These are phyloP conservation scores for Penicillium mononematosum DNA, from an alignment of 495 filamentous ascomycete species.

Conservation along the genomic window DNA sequence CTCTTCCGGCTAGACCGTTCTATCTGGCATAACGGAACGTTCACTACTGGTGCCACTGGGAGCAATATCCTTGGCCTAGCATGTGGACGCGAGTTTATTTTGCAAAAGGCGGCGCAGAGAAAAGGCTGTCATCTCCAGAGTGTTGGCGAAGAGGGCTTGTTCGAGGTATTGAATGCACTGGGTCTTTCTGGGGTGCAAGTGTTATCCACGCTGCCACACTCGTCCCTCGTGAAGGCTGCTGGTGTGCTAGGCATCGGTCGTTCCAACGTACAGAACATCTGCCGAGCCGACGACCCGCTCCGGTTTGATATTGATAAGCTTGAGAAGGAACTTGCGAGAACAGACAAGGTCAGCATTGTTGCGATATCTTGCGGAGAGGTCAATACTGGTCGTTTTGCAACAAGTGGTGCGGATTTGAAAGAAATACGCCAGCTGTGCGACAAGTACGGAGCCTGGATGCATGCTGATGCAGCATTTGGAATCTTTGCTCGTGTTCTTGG, in stretches of 20 bases:
- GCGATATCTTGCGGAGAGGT: conserved; percentile 83
- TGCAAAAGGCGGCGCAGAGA: conserved; percentile 44
- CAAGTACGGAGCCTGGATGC: conserved; percentile 77
- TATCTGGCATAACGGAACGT: conserved; percentile 56
- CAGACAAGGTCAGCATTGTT: conserved; percentile 66
- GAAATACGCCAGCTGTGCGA: conserved; percentile 68
- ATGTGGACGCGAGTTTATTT: conserved; percentile 67
- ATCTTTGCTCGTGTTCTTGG: conserved; percentile 71
- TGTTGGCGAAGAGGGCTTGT: conserved; percentile 68
- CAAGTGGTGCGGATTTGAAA: conserved; percentile 58
- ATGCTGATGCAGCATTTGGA: conserved; percentile 90
- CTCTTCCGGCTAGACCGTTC: conserved; percentile 61
- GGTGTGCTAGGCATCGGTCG: conserved; percentile 77
- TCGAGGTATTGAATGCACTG: conserved; percentile 61
- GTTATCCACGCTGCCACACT: conserved; percentile 78
- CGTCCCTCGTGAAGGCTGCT: conserved; percentile 78
- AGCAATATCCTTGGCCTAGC: conserved; percentile 82
- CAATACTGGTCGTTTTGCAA: conserved; percentile 85
- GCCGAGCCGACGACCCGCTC: conserved; percentile 55
- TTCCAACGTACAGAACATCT: conserved; percentile 60
- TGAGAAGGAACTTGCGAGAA: conserved; percentile 50
- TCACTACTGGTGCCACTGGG: conserved; percentile 87
- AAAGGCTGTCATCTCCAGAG: conserved; percentile 40
- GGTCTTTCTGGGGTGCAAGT: conserved; percentile 69
- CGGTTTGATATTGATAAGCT: conserved; percentile 63